These are phyloP conservation scores for Colletotrichum falcatum DNA, from an alignment of 2,329 filamentous ascomycete species.

Conservation along the genomic window DNA sequence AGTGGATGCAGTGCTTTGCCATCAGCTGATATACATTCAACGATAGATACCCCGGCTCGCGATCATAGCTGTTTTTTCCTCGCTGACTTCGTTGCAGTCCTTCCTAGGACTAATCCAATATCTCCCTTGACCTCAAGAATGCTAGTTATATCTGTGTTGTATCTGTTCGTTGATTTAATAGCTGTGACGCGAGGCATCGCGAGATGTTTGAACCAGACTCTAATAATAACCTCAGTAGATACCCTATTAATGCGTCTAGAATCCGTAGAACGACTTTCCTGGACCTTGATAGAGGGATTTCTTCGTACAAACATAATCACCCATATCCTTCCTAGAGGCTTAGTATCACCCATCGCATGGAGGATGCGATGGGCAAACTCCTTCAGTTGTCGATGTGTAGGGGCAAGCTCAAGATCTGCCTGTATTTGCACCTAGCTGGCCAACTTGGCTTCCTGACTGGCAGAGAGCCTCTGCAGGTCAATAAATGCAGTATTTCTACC, in stretches of 20 bases:
- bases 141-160: background rate
- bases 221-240: background rate
- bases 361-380: too few relatives aligned
- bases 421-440: too few relatives aligned
- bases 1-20: background rate
- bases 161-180: background rate
- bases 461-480: too few relatives aligned
- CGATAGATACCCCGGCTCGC: background rate
- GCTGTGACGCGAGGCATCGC: background rate
- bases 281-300: too few relatives aligned
- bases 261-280: too few relatives aligned
- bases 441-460: too few relatives aligned
- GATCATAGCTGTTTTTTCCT: background rate
- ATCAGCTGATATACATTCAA: background rate
- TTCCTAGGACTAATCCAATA: background rate
- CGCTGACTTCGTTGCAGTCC: background rate
- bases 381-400: too few relatives aligned
- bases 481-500: too few relatives aligned
- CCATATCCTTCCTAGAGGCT: too few relatives aligned
- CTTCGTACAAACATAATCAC: too few relatives aligned
- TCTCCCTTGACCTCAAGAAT: background rate
- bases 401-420: too few relatives aligned
- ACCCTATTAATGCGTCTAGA: background rate
- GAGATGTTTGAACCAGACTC: background rate
- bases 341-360: too few relatives aligned